Evolutionary conservation across 805 yeast genomes (phyloP), one percentile per base, ranked within the genome.

Genomic region (Jamesozyma hellenica): DNA sequence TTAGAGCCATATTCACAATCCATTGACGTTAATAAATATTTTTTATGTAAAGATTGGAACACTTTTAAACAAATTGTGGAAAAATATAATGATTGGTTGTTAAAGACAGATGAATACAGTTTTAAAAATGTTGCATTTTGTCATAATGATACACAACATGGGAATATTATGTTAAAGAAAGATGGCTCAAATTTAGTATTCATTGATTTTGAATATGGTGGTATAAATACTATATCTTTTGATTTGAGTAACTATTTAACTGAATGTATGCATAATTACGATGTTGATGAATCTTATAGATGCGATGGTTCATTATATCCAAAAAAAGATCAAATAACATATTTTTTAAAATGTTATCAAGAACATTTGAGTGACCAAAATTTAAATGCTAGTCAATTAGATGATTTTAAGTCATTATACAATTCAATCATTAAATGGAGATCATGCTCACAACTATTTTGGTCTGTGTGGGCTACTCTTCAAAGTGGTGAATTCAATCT

Each of bases 231-330:
- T 34, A 82, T 92, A 1, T 92, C 88, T 2, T 83, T 69, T 56
- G 97, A 88, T 57, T 74, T 88, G 40, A 85, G 86, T 12, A 87
- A 88, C 61, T 96, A 87, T 62, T 82, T 90, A 50, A 73, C 82
- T 44, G 97, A 88, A 63, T 88, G 96, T 95, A 88, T 87, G 96
- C 72, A 83, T 34, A 84, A 88, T 63, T 88, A 87, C 56, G 83
- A 81, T 55, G 30, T 30, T 3, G 43, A 46, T 2, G 75, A 78
- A 48, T 70, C 76, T 1, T 64, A 65, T n/a, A 61, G 68, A 11
- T 55, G 66, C 30, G 52, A 52, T 40, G 70, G 76, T 2, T 62
- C 68, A 11, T 62, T 64, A 36, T 90, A 73, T 60, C 96, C 96
- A 7, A 64, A 65, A n/a, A 61, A 66, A 44, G 73, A 74, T 26